Evolutionary conservation across 192 early-diverging fungal genomes (phyloP), one percentile per base, ranked within the genome.

Genomic region (Martensiomyces pterosporus): DNA sequence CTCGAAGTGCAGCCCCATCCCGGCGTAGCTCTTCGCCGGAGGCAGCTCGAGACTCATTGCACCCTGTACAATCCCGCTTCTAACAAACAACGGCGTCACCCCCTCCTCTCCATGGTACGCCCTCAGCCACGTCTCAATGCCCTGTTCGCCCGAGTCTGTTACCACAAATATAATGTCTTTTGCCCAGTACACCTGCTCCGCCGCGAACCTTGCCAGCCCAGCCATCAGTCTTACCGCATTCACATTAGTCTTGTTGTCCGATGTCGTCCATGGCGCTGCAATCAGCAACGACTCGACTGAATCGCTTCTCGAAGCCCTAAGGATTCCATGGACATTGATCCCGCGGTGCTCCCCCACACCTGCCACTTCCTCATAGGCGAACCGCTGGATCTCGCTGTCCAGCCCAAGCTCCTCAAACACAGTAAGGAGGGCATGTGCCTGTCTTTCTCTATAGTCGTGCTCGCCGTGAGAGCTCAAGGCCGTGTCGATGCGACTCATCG

Each of bases 161-260:
- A 94, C 82, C 13, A 97, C 63, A 39, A 97, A 84, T 8, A 97
- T 83, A 17, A 94, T 78, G 61, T 97, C 94, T 64, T 94, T 91
- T 34, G 92, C 84, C 90, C 92, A 94, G 64, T 92, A 86, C 36
- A 82, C 83, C 43, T 82, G 67, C 22, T 80, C 82, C 61, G 55
- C 52, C 6, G 66, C 57, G 14, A 49, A 64, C 42, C 64, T 39
- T 4, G 72, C 72, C 43, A 75, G 50, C 5, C 56, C 66, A 0
- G 60, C 64, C 56, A 75, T 34, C 48, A 75, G 16, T 17, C 58
- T 37, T 19, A 72, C 40, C 26, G 52, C 55, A 35, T 59, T 63
- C 12, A 39, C 24, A 52, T 60, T 61, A 23, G 53, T 55, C n/a
- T 72, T 59, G 12, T 79, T 84, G 49, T 77, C 77, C 4, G 64